Conservation (phyloP, 306 rosid genomes). For the Notholithocarpus densiflorus region DNA sequence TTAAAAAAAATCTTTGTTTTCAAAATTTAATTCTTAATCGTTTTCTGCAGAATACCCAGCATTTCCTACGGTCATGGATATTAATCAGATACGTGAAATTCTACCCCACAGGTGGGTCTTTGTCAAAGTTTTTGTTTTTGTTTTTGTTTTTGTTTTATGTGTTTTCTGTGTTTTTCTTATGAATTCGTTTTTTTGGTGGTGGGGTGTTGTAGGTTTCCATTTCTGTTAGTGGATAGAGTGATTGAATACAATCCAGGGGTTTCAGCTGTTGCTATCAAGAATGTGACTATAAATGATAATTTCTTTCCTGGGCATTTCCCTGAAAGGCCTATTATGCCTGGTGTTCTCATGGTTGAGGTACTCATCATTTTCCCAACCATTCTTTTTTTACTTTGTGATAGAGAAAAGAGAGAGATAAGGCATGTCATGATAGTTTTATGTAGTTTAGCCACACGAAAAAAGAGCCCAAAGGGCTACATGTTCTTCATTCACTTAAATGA, state of each 20-base stretch:
- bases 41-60: conserved; percentile 64
- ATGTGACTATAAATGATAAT: conserved; percentile 79
- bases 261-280: conserved; percentile 57
- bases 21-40: background rate
- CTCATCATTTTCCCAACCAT: background rate
- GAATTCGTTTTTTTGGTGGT: background rate
- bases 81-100: conserved; percentile 74
- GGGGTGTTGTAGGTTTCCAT: conserved; percentile 66
- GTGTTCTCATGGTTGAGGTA: conserved; percentile 97
- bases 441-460: too few relatives aligned
- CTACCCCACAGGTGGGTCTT: conserved; percentile 74
- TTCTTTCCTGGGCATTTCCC: conserved; percentile 99
- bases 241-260: conserved; percentile 61
- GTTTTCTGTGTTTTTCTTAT: background rate
- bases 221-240: conserved; percentile 92
- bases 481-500: too few relatives aligned
- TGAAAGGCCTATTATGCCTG: conserved; percentile 94
- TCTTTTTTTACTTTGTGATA: background rate
- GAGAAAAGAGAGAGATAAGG: too few relatives aligned
- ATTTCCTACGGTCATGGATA: conserved; percentile 79
- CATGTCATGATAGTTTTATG: too few relatives aligned
- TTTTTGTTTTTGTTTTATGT: background rate
- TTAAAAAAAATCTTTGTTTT: background rate
- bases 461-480: too few relatives aligned
- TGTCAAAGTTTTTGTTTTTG: background rate